A percentile compares a stretch with the other conserved stretches of the same genome.
Evolutionary conservation across 768 basidiomycete species (phyloP).

Genomic region (Serendipita sp.): DNA sequence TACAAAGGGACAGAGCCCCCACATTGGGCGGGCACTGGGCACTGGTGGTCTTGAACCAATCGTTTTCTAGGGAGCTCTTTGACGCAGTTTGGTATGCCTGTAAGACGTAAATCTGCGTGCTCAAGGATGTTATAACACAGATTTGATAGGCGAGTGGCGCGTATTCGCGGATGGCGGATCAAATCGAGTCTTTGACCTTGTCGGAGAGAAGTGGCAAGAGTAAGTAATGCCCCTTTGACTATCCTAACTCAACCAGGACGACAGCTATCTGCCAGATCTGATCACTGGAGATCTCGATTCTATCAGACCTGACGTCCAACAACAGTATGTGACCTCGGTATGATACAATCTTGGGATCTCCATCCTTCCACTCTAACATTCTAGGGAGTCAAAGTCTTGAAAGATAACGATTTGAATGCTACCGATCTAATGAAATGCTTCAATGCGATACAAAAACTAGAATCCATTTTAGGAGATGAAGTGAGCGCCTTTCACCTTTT

Average conservation of each 20-base stretch:
- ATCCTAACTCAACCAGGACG: neutral
- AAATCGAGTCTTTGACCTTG: slow-evolving; percentile 58
- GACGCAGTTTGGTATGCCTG: slow-evolving; percentile 34
- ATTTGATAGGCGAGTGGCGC: slow-evolving; percentile 27
- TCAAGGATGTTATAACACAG: slow-evolving; percentile 20
- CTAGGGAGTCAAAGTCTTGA: slow-evolving; percentile 50
- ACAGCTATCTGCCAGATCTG: slow-evolving; percentile 62
- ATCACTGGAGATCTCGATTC: slow-evolving; percentile 95
- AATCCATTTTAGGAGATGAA: slow-evolving; percentile 31
- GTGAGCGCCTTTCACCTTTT: slow-evolving; percentile 18
- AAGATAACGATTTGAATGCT: slow-evolving; percentile 62
- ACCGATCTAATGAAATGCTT: slow-evolving; percentile 97
- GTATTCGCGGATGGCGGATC: slow-evolving; percentile 82
- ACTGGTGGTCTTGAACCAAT: slow-evolving; percentile 82
- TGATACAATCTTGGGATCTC: slow-evolving; percentile 10
- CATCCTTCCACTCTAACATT: neutral
- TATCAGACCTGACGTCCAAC: slow-evolving; percentile 27
- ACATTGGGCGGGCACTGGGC: slow-evolving; percentile 19
- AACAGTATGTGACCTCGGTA: slow-evolving; percentile 33
- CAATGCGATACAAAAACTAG: slow-evolving; percentile 28
- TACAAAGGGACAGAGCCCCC: neutral
- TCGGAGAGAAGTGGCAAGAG: slow-evolving; percentile 10
- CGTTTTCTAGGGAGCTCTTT: slow-evolving; percentile 52
- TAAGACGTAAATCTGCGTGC: slow-evolving; percentile 11
- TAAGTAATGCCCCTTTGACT: neutral